A percentile compares a stretch with the other conserved stretches of the same genome.
Conservation (phyloP, 371 early-diverging fungal species). For the Paraphysoderma sedebokerense region DNA sequence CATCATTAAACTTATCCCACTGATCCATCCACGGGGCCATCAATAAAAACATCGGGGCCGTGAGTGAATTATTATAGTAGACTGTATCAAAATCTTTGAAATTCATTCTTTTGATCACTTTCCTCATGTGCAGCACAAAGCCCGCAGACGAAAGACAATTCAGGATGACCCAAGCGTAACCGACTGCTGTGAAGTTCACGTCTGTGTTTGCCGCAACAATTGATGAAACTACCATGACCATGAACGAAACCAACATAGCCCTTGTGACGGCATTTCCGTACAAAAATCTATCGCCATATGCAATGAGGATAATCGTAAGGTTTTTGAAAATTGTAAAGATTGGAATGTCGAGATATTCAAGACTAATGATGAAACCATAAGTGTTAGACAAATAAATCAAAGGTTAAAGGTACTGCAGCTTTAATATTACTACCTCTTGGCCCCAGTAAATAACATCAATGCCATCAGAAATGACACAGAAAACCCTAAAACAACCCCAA, state of each 20-base stretch:
- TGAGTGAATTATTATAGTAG: constrained; percentile 86
- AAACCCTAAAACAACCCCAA: too few relatives aligned
- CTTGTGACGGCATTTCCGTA: constrained; percentile 59
- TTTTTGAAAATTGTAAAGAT: constrained; percentile 98
- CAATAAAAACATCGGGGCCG: constrained; percentile 63
- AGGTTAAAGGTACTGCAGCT: background rate
- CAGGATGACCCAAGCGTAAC: constrained; percentile 81
- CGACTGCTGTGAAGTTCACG: constrained; percentile 24
- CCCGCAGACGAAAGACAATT: constrained; percentile 87
- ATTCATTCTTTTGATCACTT: constrained; percentile 55
- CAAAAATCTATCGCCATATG: constrained; percentile 77
- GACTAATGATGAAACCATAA: constrained; percentile 8
- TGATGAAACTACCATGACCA: constrained; percentile 88
- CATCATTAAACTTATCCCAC: constrained; percentile 21
- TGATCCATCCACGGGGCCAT: constrained; percentile 66
- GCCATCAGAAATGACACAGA: constrained; percentile 70
- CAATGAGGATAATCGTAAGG: constrained; percentile 90
- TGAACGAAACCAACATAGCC: constrained; percentile 67
- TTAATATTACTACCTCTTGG: constrained; percentile 33
- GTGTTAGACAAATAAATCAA: background rate
- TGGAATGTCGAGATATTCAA: constrained; percentile 84
- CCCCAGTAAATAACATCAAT: constrained; percentile 96
- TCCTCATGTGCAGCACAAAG: constrained; percentile 80
- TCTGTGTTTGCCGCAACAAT: constrained; percentile 44
- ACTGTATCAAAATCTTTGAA: constrained; percentile 93